A percentile compares a stretch with the other conserved stretches of the same genome.
Conservation (phyloP, 306 rosid species). For the Carpinus viminea region DNA sequence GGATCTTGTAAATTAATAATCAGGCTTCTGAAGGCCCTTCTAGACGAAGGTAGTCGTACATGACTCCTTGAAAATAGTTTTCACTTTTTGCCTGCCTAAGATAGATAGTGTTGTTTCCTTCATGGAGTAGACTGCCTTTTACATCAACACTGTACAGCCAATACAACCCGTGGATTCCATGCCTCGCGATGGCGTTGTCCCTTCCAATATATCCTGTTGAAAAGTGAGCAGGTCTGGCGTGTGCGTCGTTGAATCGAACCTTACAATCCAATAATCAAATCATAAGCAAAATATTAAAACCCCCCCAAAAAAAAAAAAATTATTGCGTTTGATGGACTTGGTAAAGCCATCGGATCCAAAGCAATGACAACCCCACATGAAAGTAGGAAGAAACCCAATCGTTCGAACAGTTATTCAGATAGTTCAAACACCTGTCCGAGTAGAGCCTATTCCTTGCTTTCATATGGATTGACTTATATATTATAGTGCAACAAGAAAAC, state of each 20-base stretch:
- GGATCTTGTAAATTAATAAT: neutral
- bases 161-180: conserved; percentile 75
- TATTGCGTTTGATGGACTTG: too few species aligned
- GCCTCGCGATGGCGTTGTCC: conserved; percentile 82
- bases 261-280: conserved; percentile 13
- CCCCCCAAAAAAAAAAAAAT: neutral
- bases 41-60: conserved; percentile 84
- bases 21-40: conserved; percentile 55
- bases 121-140: conserved; percentile 21
- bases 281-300: neutral
- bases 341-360: too few species aligned
- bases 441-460: too few species aligned
- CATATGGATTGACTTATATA: too few species aligned
- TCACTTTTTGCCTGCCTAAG: conserved; percentile 46
- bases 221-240: conserved; percentile 3
- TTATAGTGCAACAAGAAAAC: too few species aligned
- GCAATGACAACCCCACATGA: too few species aligned
- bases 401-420: too few species aligned
- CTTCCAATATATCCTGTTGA: conserved; percentile 47
- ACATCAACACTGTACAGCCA: conserved; percentile 39
- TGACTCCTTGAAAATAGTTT: conserved; percentile 44
- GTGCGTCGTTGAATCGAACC: conserved; percentile 58
- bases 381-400: too few species aligned
- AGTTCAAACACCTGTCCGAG: too few species aligned
- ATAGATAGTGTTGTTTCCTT: conserved; percentile 60